Conservation (phyloP, 108 stramenopile genomes). For the Ochromonas danica region DNA sequence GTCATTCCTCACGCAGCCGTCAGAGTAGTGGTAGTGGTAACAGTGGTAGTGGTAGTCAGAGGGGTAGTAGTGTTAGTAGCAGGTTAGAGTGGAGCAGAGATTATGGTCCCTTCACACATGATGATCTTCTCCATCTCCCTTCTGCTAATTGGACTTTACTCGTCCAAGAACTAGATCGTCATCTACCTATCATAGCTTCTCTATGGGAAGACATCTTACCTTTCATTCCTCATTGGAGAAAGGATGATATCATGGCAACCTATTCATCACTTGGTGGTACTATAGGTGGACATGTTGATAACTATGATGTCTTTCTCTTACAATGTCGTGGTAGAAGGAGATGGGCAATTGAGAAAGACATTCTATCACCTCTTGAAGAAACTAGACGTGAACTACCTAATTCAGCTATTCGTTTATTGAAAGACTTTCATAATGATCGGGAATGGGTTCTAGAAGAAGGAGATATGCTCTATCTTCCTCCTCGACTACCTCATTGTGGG, state of each 20-base stretch:
- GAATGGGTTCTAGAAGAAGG: conserved; percentile 67
- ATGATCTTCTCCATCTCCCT: background rate
- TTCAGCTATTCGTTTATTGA: background rate
- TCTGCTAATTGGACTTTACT: background rate
- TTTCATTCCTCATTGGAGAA: background rate
- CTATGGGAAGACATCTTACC: background rate
- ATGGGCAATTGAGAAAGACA: background rate
- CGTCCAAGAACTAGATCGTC: background rate
- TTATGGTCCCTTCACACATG: background rate
- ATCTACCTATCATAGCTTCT: background rate
- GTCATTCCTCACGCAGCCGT: background rate
- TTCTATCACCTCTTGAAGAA: background rate
- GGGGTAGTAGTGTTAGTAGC: no score
- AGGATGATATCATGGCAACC: background rate
- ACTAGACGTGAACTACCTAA: background rate
- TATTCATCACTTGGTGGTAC: conserved; percentile 58
- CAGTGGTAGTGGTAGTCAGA: no score
- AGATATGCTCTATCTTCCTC: conserved; percentile 85
- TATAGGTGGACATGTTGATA: conserved; percentile 88
- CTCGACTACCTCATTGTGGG: conserved; percentile 81
- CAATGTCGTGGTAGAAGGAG: conserved; percentile 54
- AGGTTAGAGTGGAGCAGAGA: no score
- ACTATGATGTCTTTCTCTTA: conserved; percentile 90
- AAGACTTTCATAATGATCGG: conserved; percentile 22
- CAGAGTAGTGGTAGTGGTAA: no score